Base-by-base conservation (phyloP, 371 early-diverging fungal species). In the Conidiobolus coronatus region DNA sequence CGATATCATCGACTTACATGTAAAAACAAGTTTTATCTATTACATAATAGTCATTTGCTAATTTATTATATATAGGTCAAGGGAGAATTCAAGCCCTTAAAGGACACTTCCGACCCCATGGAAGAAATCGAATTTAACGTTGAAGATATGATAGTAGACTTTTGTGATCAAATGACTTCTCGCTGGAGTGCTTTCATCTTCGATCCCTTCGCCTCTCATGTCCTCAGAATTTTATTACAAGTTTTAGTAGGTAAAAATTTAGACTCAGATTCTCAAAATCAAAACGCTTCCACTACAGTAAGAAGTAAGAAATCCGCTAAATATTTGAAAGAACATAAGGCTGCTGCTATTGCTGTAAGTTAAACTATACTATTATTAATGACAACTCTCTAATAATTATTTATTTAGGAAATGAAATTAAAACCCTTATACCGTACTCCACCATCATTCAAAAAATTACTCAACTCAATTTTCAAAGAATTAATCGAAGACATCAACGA, bases 151-250 rank as follows among this genome's bases (percentile, higher is more conserved):
- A 57, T 86, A 18, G 37, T 71, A 11, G 60, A 60, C 20, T 64
- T 80, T 57, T 73, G 76, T 52, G 58, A 58, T 48, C 70, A 76
- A 50, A 65, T 79, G n/a, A 62, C 69, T 38, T 68, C 66, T 35
- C 67, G 74, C 43, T 75, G 81, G 52, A 64, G 65, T 35, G 64
- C 61, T 11, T 58, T 83, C 24, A 76, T 83, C 49, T 62, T 67
- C 17, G 75, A 84, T 41, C 70, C 67, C 6, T 81, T 79, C 58
- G 86, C 73, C 11, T 80, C 84, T 14, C 82, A 81, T 47, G 64
- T 77, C 19, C 65, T 83, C 39, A 73, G 82, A 45, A 67, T 75
- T 11, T 54, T 81, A 19, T 55, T 84, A 14, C 64, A 65, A 45
- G 66, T 84, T 6, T 59, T 82, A 29, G 68, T 77, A 17, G 85